A percentile compares a stretch with the other conserved stretches of the same genome.
Conservation (phyloP, 345 rosid species). For the Mangifera indica region DNA sequence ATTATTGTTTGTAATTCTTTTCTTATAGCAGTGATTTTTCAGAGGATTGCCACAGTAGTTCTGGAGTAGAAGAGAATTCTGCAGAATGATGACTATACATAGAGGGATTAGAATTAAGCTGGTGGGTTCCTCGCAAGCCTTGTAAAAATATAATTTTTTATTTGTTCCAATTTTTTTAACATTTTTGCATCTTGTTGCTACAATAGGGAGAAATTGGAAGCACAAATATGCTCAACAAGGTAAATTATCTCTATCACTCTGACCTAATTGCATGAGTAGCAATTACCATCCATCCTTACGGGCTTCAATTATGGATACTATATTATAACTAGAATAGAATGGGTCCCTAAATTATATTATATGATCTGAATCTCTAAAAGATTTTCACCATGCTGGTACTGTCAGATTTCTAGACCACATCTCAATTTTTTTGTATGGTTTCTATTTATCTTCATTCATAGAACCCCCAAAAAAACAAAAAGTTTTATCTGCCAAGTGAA, state of each 20-base stretch:
- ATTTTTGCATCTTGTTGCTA: not conserved
- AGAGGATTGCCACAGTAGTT: slow-evolving; percentile 20
- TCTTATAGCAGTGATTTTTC: slow-evolving; percentile 19
- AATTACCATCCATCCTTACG: not conserved
- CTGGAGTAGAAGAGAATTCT: not conserved
- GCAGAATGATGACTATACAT: too few species aligned
- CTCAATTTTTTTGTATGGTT: not conserved
- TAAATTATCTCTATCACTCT: too few species aligned
- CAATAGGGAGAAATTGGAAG: not conserved
- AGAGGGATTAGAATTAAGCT: not conserved
- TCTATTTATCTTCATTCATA: not conserved
- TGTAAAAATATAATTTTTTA: slow-evolving; percentile 21
- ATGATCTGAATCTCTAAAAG: too few species aligned
- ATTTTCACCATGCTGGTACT: not conserved
- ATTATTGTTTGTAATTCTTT: slow-evolving; percentile 31
- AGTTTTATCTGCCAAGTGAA: too few species aligned
- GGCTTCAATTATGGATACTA: not conserved
- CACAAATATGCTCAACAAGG: not conserved
- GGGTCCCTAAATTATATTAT: not conserved
- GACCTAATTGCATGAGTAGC: too few species aligned
- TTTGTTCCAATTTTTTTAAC: not conserved
- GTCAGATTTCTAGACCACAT: not conserved
- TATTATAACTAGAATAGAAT: not conserved
- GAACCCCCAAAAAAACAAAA: too few species aligned
- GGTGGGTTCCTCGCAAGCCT: slow-evolving; percentile 28